Percentiles rank a stretch among this genome's conserved stretches.
phyloP scores from a whole-genome alignment of 768 basidiomycete species.

The Hypsizygus marmoreus region DNA sequence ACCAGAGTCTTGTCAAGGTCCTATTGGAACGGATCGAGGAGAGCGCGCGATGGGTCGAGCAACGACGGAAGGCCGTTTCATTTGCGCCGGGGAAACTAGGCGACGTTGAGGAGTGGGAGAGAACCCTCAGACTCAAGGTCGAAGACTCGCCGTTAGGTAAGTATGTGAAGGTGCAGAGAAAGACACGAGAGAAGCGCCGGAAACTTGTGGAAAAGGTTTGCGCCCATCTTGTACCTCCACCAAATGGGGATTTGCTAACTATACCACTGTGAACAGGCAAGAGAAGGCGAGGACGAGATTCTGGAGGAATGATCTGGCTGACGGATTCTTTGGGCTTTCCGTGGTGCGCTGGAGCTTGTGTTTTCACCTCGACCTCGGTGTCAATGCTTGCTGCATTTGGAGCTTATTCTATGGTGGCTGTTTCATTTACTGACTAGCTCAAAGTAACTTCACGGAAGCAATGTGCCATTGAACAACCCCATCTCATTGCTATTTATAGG shows the following conservation, averaged over 20 bases:
- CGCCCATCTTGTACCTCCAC: constrained; percentile 9
- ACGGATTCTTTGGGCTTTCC: no score
- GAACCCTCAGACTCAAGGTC: constrained; percentile 51
- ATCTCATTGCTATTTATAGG: constrained; percentile 3
- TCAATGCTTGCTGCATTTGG: no score
- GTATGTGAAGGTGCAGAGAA: constrained; percentile 80
- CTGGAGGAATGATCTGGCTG: constrained; percentile 52
- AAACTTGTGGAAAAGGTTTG: constrained; percentile 74
- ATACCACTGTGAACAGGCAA: constrained; percentile 47
- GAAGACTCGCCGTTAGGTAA: constrained; percentile 79
- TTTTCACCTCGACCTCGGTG: no score
- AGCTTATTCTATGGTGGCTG: no score
- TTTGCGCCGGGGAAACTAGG: constrained; percentile 75
- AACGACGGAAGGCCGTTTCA: constrained; percentile 62
- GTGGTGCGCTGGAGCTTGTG: no score
- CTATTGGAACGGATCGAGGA: constrained; percentile 89
- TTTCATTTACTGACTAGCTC: no score
- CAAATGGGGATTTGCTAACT: constrained; percentile 18
- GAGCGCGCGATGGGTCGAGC: constrained; percentile 76
- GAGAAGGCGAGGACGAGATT: constrained; percentile 70
- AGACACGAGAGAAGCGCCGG: constrained; percentile 74
- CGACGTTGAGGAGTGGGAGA: constrained; percentile 78
- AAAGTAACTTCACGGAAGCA: no score
- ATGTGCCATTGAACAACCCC: no score
- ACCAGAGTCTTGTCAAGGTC: constrained; percentile 64